phyloP scores from a whole-genome alignment of 2,329 filamentous ascomycete genomes.

The Aspergillus pseudoviridinutans region DNA sequence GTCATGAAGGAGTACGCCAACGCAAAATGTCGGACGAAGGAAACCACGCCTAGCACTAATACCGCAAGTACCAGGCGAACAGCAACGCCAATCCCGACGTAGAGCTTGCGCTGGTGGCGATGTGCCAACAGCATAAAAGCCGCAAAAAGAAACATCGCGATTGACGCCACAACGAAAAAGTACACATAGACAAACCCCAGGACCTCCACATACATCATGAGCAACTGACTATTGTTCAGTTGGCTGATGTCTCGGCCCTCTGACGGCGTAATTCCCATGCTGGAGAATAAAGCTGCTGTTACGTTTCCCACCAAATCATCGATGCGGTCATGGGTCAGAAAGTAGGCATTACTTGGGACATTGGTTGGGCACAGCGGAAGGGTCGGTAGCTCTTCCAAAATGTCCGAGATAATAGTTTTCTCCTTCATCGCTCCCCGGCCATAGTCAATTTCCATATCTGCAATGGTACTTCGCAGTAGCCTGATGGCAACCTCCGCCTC shows the following conservation, averaged over 20 bases:
- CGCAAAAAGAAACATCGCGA: slow-evolving; percentile 36
- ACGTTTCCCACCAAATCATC: slow-evolving; percentile 38
- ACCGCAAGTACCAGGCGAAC: slow-evolving; percentile 28
- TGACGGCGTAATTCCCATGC: slow-evolving; percentile 36
- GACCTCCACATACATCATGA: slow-evolving; percentile 35
- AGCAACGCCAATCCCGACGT: slow-evolving; percentile 22
- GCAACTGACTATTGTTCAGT: slow-evolving; percentile 27
- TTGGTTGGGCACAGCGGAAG: slow-evolving; percentile 27
- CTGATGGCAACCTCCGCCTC: slow-evolving; percentile 23
- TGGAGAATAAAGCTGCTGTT: slow-evolving; percentile 38
- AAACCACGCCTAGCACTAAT: slow-evolving; percentile 25
- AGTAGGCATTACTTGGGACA: slow-evolving; percentile 12
- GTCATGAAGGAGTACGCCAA: slow-evolving; percentile 39
- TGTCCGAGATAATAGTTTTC: slow-evolving; percentile 28
- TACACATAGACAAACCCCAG: slow-evolving; percentile 40
- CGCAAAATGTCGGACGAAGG: slow-evolving; percentile 29
- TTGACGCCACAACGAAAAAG: slow-evolving; percentile 35
- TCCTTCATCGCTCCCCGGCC: slow-evolving; percentile 29
- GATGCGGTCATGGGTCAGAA: slow-evolving; percentile 25
- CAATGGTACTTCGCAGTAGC: slow-evolving; percentile 35
- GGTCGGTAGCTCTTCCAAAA: slow-evolving; percentile 28
- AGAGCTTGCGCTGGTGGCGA: slow-evolving; percentile 21
- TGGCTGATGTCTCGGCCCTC: slow-evolving; percentile 23
- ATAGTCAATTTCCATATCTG: slow-evolving; percentile 40
- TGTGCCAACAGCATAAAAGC: slow-evolving; percentile 28